Base-by-base conservation (phyloP, 805 yeast species). In the Candida takata region DNA sequence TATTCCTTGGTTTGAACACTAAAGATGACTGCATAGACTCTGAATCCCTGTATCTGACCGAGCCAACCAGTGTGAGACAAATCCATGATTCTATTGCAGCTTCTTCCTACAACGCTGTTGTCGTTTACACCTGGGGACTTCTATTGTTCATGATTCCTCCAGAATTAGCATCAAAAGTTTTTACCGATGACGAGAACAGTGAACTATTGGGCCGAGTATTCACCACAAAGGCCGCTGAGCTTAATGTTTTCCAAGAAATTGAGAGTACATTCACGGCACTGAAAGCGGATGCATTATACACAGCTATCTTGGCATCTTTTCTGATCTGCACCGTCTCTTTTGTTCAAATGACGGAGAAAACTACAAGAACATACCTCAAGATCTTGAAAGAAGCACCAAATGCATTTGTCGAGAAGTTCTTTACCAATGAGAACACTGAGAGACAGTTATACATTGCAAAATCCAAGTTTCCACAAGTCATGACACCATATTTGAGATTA, bases 381-480 rank as follows among this genome's bases (percentile, higher is more conserved):
- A 56, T 61, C 6, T 47, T 63, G 16, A 42, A 36, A 24, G 47
- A 47, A 12, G 52, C 62, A 1, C 67, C 69, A 31, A 36, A 44
- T n/a, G 51, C 58, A 8, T 62, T 62, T 29, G 53, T 62, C n/a
- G 70, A 66, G 34, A 52, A 53, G 33, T 63, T 65, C 36, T 51
- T 65, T 31, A 48, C 55, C 2, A 54, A 56, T 34, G 54, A 54
- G 21, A 48, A 53, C 34, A 59, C 62, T 23, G 60, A 61, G 34
- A 53, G 52, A 26, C 50, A 60, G 27, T 44, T 65, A 4, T 42
- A 48, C 6, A 24, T 85, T 19, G 60, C 84, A 1, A 68, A 79
- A 42, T 80, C 92, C 1, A 86, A 88, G 50, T 71, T 84, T 42
- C 97, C 97, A 8, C 64, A 69, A 24, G 59, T 76, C 2, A 55